A percentile compares a stretch with the other conserved stretches of the same genome.
These are phyloP conservation scores for Heritiera fomes DNA, from an alignment of 345 rosid species.

Conservation along the genomic window DNA sequence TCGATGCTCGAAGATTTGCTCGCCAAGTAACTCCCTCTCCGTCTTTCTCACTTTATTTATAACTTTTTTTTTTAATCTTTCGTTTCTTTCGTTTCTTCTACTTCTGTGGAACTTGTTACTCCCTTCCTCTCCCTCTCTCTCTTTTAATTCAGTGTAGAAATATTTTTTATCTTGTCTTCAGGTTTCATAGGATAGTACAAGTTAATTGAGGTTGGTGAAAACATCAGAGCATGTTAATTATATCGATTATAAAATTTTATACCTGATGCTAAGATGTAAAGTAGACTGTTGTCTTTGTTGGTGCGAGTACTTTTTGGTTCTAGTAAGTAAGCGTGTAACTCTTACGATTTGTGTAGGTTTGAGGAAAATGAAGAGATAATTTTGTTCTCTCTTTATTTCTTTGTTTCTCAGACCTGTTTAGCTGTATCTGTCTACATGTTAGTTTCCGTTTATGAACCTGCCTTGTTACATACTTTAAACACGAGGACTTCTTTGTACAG, in stretches of 20 bases:
- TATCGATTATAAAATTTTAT: not conserved
- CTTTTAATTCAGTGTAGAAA: not conserved
- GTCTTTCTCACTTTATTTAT: not conserved
- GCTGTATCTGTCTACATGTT: not conserved
- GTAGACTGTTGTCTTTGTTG: not conserved
- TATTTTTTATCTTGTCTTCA: not conserved
- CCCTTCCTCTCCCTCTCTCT: no score
- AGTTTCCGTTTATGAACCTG: not conserved
- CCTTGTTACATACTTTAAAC: not conserved
- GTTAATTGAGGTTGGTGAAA: not conserved
- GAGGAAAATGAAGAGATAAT: not conserved
- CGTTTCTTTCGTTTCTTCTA: not conserved
- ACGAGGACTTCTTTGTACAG: not conserved
- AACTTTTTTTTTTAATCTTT: not conserved
- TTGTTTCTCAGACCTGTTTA: not conserved
- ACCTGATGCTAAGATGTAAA: not conserved
- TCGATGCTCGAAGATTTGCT: conserved; percentile 70
- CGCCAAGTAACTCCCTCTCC: conserved; percentile 40
- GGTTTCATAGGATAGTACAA: not conserved
- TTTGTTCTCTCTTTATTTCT: not conserved
- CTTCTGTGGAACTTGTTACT: not conserved
- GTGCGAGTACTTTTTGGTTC: not conserved
- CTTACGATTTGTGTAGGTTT: not conserved
- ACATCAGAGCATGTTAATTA: not conserved
- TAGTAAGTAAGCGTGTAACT: not conserved